phyloP scores from a whole-genome alignment of 192 early-diverging fungal genomes.

The Linnemannia exigua region DNA sequence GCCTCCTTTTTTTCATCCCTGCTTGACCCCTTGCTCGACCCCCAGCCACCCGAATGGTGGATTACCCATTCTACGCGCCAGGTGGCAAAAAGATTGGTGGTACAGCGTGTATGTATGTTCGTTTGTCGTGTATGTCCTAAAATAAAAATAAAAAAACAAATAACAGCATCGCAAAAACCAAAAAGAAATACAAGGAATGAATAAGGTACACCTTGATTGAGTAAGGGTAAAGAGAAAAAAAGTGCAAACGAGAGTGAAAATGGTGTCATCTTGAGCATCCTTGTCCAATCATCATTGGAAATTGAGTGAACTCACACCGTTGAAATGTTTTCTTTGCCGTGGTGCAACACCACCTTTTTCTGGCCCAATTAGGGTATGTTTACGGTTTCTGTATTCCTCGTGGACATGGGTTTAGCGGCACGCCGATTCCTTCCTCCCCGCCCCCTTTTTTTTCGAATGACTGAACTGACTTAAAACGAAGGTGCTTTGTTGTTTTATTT shows the following conservation, averaged over 20 bases:
- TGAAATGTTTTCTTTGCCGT: neutral
- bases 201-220: neutral
- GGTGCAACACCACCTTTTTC: neutral
- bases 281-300: neutral
- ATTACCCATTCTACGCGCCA: neutral
- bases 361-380: neutral
- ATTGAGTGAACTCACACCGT: no score
- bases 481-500: neutral
- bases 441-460: neutral
- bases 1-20: neutral
- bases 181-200: neutral
- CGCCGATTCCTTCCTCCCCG: no score
- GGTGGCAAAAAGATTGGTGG: neutral
- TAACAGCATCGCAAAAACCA: neutral
- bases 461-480: neutral
- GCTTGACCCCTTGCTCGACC: neutral
- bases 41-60: neutral
- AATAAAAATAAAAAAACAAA: constrained; percentile 6
- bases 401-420: constrained; percentile 9
- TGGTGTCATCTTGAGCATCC: constrained; percentile 30
- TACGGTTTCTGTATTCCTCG: neutral
- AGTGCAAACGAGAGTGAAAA: constrained; percentile 39
- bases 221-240: neutral
- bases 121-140: neutral
- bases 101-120: neutral